These are phyloP conservation scores for Scopulariopsis brevicaulis DNA, from an alignment of 2,329 filamentous ascomycete genomes.

Conservation along the genomic window DNA sequence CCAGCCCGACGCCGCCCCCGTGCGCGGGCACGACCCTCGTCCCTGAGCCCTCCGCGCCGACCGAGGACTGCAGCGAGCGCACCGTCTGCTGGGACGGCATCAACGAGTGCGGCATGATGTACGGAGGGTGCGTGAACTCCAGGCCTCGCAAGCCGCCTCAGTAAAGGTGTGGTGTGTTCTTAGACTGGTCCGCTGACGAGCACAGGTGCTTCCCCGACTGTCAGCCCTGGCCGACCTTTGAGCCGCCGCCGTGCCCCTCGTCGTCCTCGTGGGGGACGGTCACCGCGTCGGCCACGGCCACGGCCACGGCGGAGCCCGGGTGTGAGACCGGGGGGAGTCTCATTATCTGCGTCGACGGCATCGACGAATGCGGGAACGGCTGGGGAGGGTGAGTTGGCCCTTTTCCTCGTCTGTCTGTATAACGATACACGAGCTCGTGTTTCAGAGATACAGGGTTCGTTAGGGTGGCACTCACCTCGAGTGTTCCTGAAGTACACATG, in stretches of 20 bases:
- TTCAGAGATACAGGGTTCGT: background rate
- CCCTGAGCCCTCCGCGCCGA: background rate
- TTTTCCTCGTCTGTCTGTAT: background rate
- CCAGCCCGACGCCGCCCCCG: background rate
- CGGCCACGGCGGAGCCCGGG: background rate
- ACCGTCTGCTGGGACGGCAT: slow-evolving; percentile 4
- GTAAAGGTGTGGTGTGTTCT: background rate
- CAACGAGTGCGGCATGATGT: slow-evolving; percentile 5
- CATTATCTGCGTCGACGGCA: slow-evolving; percentile 1
- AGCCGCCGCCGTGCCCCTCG: background rate
- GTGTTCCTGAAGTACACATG: too few species aligned
- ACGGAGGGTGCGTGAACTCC: background rate
- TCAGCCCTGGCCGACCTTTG: slow-evolving; percentile 2
- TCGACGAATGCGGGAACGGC: slow-evolving; percentile 2
- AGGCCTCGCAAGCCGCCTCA: background rate
- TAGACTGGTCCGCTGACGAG: background rate
- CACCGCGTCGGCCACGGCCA: background rate
- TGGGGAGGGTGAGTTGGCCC: slow-evolving; percentile 1
- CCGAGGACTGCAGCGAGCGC: background rate
- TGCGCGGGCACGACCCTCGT: background rate
- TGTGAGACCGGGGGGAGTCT: background rate
- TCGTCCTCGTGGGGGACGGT: background rate
- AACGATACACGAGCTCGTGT: background rate
- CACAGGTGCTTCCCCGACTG: slow-evolving; percentile 2
- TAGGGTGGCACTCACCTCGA: background rate